Percentiles rank a stretch among this genome's conserved stretches.
Evolutionary conservation across 495 filamentous ascomycete species (phyloP).

Genomic region (Lasiosphaeria miniovina): DNA sequence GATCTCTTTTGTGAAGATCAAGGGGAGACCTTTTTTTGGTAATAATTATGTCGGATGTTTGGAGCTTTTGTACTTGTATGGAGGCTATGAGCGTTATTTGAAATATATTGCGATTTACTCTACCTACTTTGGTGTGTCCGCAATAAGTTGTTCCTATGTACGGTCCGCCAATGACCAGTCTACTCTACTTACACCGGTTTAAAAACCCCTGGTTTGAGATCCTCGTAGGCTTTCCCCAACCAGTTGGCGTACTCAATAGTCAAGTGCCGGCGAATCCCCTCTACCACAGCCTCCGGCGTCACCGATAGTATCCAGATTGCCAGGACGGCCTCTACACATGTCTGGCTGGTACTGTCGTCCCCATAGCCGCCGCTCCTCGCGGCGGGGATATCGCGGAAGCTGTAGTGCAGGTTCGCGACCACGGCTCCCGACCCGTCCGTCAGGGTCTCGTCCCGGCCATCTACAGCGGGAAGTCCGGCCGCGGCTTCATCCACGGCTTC

Average conservation of each 20-base stretch:
- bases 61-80: not conserved
- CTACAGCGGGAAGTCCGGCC: constrained; percentile 11
- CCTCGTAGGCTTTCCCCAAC: constrained; percentile 21
- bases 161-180: too few relatives aligned
- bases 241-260: constrained; percentile 26
- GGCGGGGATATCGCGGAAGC: constrained; percentile 17
- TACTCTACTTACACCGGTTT: constrained; percentile 5
- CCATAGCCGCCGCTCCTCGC: not conserved
- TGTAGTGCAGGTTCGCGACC: constrained; percentile 20
- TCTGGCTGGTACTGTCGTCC: not conserved
- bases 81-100: too few relatives aligned
- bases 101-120: too few relatives aligned
- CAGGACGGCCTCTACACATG: constrained; percentile 17
- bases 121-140: too few relatives aligned
- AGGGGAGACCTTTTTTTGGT: not conserved
- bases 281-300: constrained; percentile 16
- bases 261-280: constrained; percentile 20
- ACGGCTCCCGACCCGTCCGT: constrained; percentile 15
- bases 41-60: not conserved
- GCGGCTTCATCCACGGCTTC: constrained; percentile 17
- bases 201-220: constrained; percentile 12
- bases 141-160: too few relatives aligned
- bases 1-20: not conserved
- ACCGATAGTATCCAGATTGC: constrained; percentile 23
- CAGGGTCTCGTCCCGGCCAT: constrained; percentile 17